These are phyloP conservation scores for Aspergillus ruber DNA, from an alignment of 2,329 filamentous ascomycete genomes.

Conservation along the genomic window DNA sequence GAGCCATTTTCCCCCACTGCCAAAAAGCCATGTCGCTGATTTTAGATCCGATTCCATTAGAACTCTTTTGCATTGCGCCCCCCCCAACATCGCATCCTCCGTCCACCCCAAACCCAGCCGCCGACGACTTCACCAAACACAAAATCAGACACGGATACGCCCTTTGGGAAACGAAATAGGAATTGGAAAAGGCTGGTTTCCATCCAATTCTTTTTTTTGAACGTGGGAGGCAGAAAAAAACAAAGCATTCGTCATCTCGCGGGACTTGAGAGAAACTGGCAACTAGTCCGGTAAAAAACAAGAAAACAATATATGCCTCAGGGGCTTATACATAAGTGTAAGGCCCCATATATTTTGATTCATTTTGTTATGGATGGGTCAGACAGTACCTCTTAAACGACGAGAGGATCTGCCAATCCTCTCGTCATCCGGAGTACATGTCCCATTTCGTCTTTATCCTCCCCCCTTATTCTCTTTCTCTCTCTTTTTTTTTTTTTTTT, in stretches of 20 bases:
- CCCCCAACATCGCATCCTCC: not conserved
- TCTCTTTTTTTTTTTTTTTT: too few species aligned
- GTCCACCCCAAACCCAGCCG: not conserved
- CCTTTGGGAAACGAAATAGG: constrained; percentile 2
- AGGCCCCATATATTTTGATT: not conserved
- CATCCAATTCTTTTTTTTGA: constrained; percentile 8
- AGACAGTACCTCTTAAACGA: not conserved
- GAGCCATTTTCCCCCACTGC: constrained; percentile 6
- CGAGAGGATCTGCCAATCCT: not conserved
- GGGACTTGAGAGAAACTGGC: too few species aligned
- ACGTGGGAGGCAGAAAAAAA: too few species aligned
- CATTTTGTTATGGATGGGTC: not conserved
- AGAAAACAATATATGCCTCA: not conserved
- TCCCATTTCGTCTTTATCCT: not conserved
- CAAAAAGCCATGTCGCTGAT: constrained; percentile 2
- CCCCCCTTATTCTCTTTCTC: not conserved
- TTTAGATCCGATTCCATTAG: constrained; percentile 8
- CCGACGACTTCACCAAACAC: constrained; percentile 1
- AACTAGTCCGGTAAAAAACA: not conserved
- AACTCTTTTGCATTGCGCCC: constrained; percentile 1
- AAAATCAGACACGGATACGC: not conserved
- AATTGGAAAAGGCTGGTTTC: constrained; percentile 20
- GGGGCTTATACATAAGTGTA: not conserved
- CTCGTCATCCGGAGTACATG: not conserved
- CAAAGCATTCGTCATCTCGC: too few species aligned